These are phyloP conservation scores for Aspergillus aculeatus DNA, from an alignment of 2,329 filamentous ascomycete genomes.

Conservation along the genomic window DNA sequence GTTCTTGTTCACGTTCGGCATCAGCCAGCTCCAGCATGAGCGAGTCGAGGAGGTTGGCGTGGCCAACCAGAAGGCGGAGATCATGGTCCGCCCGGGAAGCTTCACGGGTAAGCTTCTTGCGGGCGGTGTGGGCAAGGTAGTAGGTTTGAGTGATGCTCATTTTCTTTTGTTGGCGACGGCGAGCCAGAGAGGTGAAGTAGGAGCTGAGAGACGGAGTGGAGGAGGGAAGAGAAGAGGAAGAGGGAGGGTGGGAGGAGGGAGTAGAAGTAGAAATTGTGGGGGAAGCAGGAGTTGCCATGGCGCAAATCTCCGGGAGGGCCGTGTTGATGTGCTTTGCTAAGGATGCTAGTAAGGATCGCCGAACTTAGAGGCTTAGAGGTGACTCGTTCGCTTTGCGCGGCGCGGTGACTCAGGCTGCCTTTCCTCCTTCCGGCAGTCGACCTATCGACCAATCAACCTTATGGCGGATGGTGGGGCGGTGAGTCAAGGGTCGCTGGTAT, in stretches of 20 bases:
- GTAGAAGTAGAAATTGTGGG: constrained; percentile 14
- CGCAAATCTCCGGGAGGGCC: constrained; percentile 17
- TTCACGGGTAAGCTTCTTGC: constrained; percentile 91
- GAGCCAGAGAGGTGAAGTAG: constrained; percentile 42
- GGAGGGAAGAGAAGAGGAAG: constrained; percentile 23
- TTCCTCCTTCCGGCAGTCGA: constrained; percentile 16
- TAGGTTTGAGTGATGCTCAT: constrained; percentile 99
- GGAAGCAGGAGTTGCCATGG: constrained; percentile 24
- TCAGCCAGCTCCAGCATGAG: constrained; percentile 90
- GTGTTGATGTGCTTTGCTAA: constrained; percentile 28
- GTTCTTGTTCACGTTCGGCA: constrained; percentile 92
- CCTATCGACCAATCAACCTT: constrained; percentile 27
- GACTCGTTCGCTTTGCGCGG: constrained; percentile 31
- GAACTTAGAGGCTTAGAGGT: constrained; percentile 9
- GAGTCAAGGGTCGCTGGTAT: constrained; percentile 16
- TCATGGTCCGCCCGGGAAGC: constrained; percentile 90
- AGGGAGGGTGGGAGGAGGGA: constrained; percentile 11
- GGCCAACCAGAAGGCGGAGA: constrained; percentile 90
- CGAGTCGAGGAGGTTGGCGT: constrained; percentile 95
- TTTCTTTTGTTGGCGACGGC: constrained; percentile 63
- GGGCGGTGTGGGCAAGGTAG: constrained; percentile 94
- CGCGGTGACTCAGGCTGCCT: constrained; percentile 32
- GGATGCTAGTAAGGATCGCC: constrained; percentile 8
- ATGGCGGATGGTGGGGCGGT: constrained; percentile 25
- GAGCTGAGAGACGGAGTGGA: constrained; percentile 35